These are phyloP conservation scores for Colletotrichum musae DNA, from an alignment of 2,329 filamentous ascomycete genomes.

Conservation along the genomic window DNA sequence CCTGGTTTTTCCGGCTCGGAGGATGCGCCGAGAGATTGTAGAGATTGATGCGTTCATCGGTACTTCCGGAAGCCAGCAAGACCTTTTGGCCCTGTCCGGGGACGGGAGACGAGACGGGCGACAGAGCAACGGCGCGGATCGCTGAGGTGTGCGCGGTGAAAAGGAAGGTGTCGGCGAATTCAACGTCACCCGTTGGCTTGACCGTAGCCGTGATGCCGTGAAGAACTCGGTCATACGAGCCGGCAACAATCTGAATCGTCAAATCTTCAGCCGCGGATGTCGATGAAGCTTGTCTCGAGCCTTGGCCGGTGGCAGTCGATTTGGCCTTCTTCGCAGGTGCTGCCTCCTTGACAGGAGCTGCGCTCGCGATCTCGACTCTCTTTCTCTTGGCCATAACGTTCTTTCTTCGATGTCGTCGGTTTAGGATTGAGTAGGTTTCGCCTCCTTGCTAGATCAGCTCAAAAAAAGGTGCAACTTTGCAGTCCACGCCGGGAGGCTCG, in stretches of 20 bases:
- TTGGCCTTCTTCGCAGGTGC: slow-evolving; percentile 52
- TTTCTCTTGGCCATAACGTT: slow-evolving; percentile 63
- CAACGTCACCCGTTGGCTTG: slow-evolving; percentile 59
- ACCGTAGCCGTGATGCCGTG: slow-evolving; percentile 91
- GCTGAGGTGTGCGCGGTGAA: slow-evolving; percentile 95
- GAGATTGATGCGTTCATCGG: slow-evolving; percentile 94
- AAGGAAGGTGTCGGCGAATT: slow-evolving; percentile 93
- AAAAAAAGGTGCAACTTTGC: slow-evolving; percentile 21
- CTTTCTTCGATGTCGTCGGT: slow-evolving; percentile 24
- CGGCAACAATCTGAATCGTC: slow-evolving; percentile 90
- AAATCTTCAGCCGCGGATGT: slow-evolving; percentile 49
- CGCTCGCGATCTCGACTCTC: slow-evolving; percentile 54
- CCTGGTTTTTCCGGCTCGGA: slow-evolving; percentile 68
- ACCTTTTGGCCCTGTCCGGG: slow-evolving; percentile 82
- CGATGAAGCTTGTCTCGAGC: slow-evolving; percentile 27
- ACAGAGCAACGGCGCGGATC: slow-evolving; percentile 90
- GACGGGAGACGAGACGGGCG: slow-evolving; percentile 76
- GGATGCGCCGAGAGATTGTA: slow-evolving; percentile 87
- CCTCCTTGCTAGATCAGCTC: slow-evolving; percentile 12
- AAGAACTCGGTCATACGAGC: slow-evolving; percentile 93
- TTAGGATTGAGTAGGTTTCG: slow-evolving; percentile 21
- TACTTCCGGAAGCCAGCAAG: slow-evolving; percentile 90
- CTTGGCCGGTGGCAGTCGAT: slow-evolving; percentile 32
- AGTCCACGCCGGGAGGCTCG: slow-evolving; percentile 1
- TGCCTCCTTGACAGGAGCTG: slow-evolving; percentile 44